phyloP scores from a whole-genome alignment of 495 filamentous ascomycete species.

The Xylaria curta region DNA sequence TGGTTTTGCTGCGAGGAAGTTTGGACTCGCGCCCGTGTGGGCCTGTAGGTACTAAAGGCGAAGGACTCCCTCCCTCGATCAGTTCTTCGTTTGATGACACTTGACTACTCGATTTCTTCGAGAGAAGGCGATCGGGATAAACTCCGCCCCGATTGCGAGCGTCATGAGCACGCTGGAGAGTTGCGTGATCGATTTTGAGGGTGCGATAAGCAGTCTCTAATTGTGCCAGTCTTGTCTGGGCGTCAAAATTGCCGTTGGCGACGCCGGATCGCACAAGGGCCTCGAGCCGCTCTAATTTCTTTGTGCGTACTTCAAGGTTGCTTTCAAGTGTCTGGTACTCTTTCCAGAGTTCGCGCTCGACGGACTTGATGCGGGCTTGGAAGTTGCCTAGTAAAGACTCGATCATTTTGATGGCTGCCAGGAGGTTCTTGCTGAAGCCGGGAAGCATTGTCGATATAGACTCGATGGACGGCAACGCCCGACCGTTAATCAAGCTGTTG shows the following conservation, averaged over 20 bases:
- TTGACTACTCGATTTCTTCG: slow-evolving; percentile 35
- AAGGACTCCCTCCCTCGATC: slow-evolving; percentile 50
- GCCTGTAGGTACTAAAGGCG: slow-evolving; percentile 56
- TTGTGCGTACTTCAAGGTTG: slow-evolving; percentile 76
- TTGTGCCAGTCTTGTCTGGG: slow-evolving; percentile 66
- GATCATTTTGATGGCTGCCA: slow-evolving; percentile 85
- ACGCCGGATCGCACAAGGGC: slow-evolving; percentile 66
- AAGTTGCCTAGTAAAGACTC: slow-evolving; percentile 83
- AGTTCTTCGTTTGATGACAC: slow-evolving; percentile 35
- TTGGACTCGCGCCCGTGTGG: slow-evolving; percentile 47
- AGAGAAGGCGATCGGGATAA: slow-evolving; percentile 29
- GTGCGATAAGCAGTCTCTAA: slow-evolving; percentile 80
- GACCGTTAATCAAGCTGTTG: slow-evolving; percentile 87
- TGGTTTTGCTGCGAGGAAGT: slow-evolving; percentile 46
- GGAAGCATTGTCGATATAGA: slow-evolving; percentile 79
- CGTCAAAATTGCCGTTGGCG: slow-evolving; percentile 53
- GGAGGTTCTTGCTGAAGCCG: slow-evolving; percentile 85
- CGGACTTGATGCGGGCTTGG: slow-evolving; percentile 75
- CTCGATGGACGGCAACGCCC: slow-evolving; percentile 78
- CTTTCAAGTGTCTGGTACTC: slow-evolving; percentile 89
- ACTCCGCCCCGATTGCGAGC: slow-evolving; percentile 46
- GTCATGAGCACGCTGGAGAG: slow-evolving; percentile 64
- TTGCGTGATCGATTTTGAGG: slow-evolving; percentile 82
- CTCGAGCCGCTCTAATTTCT: slow-evolving; percentile 89
- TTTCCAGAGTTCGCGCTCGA: slow-evolving; percentile 87